A percentile compares a stretch with the other conserved stretches of the same genome.
Conservation (phyloP, 129 eudicot genomes). For the Escallonia herrerae region DNA sequence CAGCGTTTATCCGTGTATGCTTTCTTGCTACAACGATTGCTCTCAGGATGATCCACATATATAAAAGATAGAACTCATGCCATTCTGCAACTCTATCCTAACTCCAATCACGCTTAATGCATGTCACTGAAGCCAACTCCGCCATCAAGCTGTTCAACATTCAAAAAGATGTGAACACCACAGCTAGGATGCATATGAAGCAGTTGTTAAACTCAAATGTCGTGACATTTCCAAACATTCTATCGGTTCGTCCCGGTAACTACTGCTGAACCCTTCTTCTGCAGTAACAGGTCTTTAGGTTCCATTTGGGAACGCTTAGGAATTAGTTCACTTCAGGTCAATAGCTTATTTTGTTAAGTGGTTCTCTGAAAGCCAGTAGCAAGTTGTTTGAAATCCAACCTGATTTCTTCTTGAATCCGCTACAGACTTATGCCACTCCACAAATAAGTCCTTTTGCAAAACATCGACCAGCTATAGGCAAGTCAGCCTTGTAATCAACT, state of each 20-base stretch:
- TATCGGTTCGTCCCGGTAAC: neutral
- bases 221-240: conserved; percentile 25
- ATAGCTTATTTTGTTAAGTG: no score
- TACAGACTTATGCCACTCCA: no score
- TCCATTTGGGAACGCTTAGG: no score
- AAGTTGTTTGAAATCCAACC: no score
- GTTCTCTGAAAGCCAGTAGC: no score
- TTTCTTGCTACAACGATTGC: neutral
- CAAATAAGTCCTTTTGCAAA: no score
- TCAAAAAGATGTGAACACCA: no score
- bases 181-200: conserved; percentile 13
- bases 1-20: neutral
- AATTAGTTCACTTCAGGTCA: no score
- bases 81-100: conserved; percentile 31
- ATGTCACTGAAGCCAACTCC: conserved; percentile 18
- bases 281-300: neutral
- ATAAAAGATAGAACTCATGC: conserved; percentile 16
- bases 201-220: conserved; percentile 35
- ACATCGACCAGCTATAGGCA: no score
- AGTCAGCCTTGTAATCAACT: no score
- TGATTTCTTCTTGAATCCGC: no score
- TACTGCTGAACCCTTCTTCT: neutral
- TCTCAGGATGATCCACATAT: neutral
- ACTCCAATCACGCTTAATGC: conserved; percentile 34
- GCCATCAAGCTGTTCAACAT: neutral